Base-by-base conservation (phyloP, 106 monocot genomes). In the Acorus calamus region DNA sequence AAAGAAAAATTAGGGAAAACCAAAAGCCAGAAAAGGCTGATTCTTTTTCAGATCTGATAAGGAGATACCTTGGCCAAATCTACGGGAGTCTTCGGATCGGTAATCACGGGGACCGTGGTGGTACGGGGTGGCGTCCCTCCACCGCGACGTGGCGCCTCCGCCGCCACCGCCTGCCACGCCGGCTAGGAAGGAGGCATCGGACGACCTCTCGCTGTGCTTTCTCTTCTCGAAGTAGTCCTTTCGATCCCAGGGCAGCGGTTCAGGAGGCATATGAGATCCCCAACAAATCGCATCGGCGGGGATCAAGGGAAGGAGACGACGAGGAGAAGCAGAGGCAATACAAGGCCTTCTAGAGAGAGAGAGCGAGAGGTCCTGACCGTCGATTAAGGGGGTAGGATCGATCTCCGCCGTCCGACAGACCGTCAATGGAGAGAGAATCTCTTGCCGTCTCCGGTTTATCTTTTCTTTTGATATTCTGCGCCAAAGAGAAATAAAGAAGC, bases 201-300 rank as follows among this genome's bases (percentile, higher is more conserved):
- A 42, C 2, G 53, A 13, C 47, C 60, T 70, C 12, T 69, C 46
- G 7, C 86, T 85, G 72, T 86, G 85, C 68, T 82, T 84, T 60
- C 81, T 64, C n/a, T 85, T 88, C 72, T 79, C 76, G 71, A 76
- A 80, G 52, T 63, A 66, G 52, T 90, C 94, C 66, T 79, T 85
- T 42, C 88, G 87, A 71, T 88, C 85, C 78, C 73, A 74, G 8
- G 87, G 87, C 56, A 69, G 67, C 46, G 89, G 83, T 76, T 89
- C 88, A n/a, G 88, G 82, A 61, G 96, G 87, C 96, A 92, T 92
- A 69, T 78, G 81, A 82, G 63, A 51, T 9, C 49, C 47, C 51
- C 59, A 56, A 49, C 3, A 49, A 8, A 10, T 28, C n/a, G 64
- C 7, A 46, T 28, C 12, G 56, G 45, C 9, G 46, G 44, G 14